Conservation (phyloP, 768 basidiomycete genomes). For the Lactifluus volemus region DNA sequence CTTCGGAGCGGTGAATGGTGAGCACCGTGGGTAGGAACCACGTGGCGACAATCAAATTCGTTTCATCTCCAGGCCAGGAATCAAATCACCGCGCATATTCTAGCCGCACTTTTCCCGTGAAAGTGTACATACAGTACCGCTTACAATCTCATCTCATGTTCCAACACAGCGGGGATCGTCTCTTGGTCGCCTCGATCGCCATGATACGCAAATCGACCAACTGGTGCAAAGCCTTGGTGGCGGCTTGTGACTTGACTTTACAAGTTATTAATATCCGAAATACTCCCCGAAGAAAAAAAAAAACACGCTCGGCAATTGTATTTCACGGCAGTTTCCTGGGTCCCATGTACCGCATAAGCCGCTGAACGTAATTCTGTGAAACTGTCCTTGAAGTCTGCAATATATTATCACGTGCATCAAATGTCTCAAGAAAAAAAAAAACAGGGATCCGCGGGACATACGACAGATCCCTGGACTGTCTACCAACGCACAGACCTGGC, state of each 20-base stretch:
- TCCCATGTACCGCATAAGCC: background rate
- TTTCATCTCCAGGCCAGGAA: background rate
- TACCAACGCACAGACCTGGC: background rate
- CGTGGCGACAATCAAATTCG: background rate
- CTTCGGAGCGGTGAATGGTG: background rate
- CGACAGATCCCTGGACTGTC: background rate
- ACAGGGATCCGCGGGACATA: background rate
- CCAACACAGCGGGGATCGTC: background rate
- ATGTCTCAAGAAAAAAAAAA: background rate
- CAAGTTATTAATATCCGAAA: no score
- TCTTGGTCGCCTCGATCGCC: background rate
- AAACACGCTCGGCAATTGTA: background rate
- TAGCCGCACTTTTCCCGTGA: background rate
- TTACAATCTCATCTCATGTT: background rate
- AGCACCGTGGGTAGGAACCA: background rate
- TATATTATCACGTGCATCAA: background rate
- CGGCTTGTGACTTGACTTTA: background rate
- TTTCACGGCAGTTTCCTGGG: background rate
- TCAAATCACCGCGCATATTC: background rate
- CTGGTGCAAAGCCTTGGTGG: background rate
- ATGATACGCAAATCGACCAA: background rate
- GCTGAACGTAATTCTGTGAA: background rate
- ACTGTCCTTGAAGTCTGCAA: background rate
- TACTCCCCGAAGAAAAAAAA: no score
- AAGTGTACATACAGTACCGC: background rate